Percentiles rank a stretch among this genome's conserved stretches.
Evolutionary conservation across 1,139 yeast genomes (phyloP).

Genomic region (Nakaseomyces uthaithaninus): DNA sequence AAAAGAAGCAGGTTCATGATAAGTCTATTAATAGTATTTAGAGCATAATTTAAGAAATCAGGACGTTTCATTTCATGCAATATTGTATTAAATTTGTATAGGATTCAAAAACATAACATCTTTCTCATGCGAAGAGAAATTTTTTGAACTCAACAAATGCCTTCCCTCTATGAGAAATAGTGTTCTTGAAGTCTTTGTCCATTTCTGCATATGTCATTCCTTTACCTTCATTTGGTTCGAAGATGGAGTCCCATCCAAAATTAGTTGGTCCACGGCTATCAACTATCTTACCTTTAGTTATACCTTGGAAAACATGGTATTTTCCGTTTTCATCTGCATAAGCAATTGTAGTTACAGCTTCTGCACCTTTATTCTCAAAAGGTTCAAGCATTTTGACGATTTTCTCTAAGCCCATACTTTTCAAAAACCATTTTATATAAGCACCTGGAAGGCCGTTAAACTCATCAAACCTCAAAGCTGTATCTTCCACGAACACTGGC

Average conservation of each 20-base stretch:
- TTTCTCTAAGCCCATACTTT: conserved; percentile 62
- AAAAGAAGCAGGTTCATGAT: background rate
- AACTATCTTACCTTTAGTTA: conserved; percentile 74
- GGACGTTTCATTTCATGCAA: too few relatives aligned
- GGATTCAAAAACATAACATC: too few relatives aligned
- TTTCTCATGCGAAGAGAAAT: conserved; percentile 37
- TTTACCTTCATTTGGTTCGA: conserved; percentile 52
- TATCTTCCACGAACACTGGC: conserved; percentile 92
- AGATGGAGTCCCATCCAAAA: conserved; percentile 94
- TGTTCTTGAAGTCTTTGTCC: conserved; percentile 66
- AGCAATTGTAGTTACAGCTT: conserved; percentile 89
- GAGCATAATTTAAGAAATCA: too few relatives aligned
- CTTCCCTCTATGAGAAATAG: conserved; percentile 76
- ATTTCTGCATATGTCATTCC: conserved; percentile 84
- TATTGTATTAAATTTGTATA: too few relatives aligned
- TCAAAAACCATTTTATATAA: conserved; percentile 78
- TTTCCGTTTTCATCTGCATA: conserved; percentile 80
- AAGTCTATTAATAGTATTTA: background rate
- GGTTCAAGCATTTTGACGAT: conserved; percentile 68
- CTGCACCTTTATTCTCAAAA: conserved; percentile 77
- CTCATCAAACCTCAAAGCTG: conserved; percentile 79
- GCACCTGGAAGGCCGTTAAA: conserved; percentile 90
- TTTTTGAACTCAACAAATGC: conserved; percentile 69
- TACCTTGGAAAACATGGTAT: conserved; percentile 74
- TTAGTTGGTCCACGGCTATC: conserved; percentile 59